phyloP scores from a whole-genome alignment of 73 alveolate species.

The Stentor coeruleus region DNA sequence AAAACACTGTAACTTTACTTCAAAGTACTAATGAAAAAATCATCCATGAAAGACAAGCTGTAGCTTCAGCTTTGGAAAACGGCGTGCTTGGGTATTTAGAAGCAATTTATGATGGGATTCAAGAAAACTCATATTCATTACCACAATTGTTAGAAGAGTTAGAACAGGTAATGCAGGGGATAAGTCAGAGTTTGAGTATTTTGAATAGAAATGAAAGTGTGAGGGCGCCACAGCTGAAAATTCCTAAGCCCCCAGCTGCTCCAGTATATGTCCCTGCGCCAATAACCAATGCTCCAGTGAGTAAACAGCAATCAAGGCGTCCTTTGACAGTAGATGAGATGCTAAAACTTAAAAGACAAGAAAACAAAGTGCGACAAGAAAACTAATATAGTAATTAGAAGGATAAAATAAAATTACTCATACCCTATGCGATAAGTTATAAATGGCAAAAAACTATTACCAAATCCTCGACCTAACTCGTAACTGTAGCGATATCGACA shows the following conservation, averaged over 20 bases:
- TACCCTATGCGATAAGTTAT: not conserved
- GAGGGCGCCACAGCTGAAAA: not conserved
- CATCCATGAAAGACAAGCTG: not conserved
- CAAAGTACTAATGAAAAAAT: not conserved
- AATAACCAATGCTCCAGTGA: not conserved
- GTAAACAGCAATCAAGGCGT: not conserved
- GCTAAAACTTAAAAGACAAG: slow-evolving; percentile 14
- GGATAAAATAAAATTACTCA: too few species aligned
- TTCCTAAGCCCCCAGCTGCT: slow-evolving; percentile 12
- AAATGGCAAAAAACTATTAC: slow-evolving; percentile 83
- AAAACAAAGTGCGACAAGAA: too few species aligned
- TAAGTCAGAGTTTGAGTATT: not conserved
- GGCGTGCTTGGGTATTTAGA: slow-evolving; percentile 4
- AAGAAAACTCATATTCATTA: not conserved
- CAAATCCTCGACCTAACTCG: slow-evolving; percentile 66
- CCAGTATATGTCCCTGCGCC: not conserved
- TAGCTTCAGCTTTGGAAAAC: slow-evolving; percentile 4
- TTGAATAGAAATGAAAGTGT: not conserved
- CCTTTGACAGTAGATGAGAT: slow-evolving; percentile 25
- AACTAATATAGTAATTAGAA: too few species aligned
- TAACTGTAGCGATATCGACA: slow-evolving; percentile 76
- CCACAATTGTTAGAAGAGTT: not conserved
- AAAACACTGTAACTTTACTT: not conserved
- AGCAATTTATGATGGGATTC: slow-evolving; percentile 20
- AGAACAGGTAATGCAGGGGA: not conserved